A percentile compares a stretch with the other conserved stretches of the same genome.
Evolutionary conservation across 1,284 basidiomycete genomes (phyloP).

Genomic region (Gymnopus androsaceus): DNA sequence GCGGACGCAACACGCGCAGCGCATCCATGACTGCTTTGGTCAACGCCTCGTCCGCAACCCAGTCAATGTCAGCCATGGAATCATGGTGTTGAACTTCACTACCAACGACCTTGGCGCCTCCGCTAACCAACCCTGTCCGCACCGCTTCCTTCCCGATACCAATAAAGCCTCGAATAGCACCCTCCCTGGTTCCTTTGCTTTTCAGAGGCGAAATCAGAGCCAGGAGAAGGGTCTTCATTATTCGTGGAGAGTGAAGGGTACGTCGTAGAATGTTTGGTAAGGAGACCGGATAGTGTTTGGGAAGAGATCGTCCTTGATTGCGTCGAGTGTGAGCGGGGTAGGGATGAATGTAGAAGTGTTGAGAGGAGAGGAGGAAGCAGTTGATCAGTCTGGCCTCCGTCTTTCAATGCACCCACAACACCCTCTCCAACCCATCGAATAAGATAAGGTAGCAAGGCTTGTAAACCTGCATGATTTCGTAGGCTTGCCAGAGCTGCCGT

Average conservation of each 20-base stretch:
- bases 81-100: conserved; percentile 40
- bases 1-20: conserved; percentile 55
- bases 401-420: conserved; percentile 68
- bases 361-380: conserved; percentile 92
- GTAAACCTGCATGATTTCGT: conserved; percentile 87
- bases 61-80: neutral
- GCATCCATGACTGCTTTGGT: conserved; percentile 64
- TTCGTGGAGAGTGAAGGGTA: conserved; percentile 88
- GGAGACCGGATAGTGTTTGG: conserved; percentile 80
- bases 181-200: conserved; percentile 77
- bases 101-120: conserved; percentile 72
- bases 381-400: conserved; percentile 74
- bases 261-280: conserved; percentile 75
- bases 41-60: conserved; percentile 45
- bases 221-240: conserved; percentile 90
- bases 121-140: conserved; percentile 73
- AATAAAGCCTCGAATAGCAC: conserved; percentile 82
- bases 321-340: conserved; percentile 59
- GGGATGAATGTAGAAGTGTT: conserved; percentile 82
- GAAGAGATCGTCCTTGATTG: conserved; percentile 77
- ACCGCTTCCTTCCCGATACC: conserved; percentile 85
- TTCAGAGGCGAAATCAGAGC: conserved; percentile 77
- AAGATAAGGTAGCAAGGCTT: conserved; percentile 93
- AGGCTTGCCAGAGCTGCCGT: conserved; percentile 90
- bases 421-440: conserved; percentile 94